Base-by-base conservation (phyloP, 805 yeast species). In the Metschnikowia similis region DNA sequence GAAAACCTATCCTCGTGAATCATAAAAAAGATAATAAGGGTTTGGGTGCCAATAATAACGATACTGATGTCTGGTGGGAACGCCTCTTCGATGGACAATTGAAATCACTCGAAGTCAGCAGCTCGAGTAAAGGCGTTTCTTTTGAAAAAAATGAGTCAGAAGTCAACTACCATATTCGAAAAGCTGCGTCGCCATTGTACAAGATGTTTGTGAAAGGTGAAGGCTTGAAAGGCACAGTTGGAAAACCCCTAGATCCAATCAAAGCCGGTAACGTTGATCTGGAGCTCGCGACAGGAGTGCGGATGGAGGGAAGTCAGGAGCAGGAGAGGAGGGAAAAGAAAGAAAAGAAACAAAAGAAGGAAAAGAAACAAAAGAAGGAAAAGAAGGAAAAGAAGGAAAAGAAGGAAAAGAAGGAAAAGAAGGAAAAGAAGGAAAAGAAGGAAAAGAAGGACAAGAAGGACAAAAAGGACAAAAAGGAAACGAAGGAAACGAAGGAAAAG, bases 1-100 rank as follows among this genome's bases (percentile, higher is more conserved):
- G 78, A 59, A 88, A 83, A 58, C 98, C 99, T 0, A 82, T 92
- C 38, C 67, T 92, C 53, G 97, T 94, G 48, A 86, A 85, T 56
- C 97, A 92, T 62, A 90, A 94, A 68, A 84, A 83, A 58, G 97
- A 92, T 62, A 84, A 83, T 50, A 90, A 89, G 63, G 99, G 99
- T 8, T 75, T 92, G 27, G 99, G 99, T 0, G 85, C 86, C 62
- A 83, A 81, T 27, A 77, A 79, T 26, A 84, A 82, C 46, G 94
- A 89, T 56, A 80, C 84, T 13, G 96, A 88, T 56, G 85, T 89
- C 41, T 92, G 99, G 99, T 92, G 99, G 99, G 99, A 92, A 57
- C 78, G 88, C 55, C 74, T 92, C 41, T 94, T 94, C 70, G 97
- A 92, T 66, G 97, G 97, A 1, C 97, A 90, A 56, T 75, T 92